These are phyloP conservation scores for Friedmanniomyces simplex DNA, from an alignment of 495 filamentous ascomycete species.

Conservation along the genomic window DNA sequence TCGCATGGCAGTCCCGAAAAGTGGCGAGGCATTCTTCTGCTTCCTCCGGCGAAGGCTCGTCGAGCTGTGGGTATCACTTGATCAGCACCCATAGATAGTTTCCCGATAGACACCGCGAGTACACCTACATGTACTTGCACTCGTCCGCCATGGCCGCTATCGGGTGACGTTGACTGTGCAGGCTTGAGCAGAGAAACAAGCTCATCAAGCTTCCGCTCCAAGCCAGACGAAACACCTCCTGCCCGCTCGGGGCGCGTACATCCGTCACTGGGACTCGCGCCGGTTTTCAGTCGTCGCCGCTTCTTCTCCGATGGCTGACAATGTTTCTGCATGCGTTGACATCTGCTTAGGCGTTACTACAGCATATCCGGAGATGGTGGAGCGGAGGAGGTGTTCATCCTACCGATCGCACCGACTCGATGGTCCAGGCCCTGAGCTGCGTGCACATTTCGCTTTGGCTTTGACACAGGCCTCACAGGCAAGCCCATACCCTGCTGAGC, in stretches of 20 bases:
- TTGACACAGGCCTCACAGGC: neutral
- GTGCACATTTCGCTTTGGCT: neutral
- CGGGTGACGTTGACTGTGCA: neutral
- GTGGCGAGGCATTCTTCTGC: conserved; percentile 1
- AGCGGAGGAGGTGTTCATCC: too few species aligned
- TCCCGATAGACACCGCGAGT: neutral
- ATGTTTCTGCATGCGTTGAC: conserved; percentile 1
- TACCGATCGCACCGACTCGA: neutral
- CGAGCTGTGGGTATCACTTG: neutral
- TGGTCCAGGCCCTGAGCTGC: neutral
- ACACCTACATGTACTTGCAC: neutral
- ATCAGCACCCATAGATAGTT: neutral
- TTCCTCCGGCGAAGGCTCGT: neutral
- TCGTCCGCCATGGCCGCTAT: neutral
- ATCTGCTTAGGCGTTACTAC: neutral
- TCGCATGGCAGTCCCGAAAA: neutral
- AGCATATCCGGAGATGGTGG: neutral
- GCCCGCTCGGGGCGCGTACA: neutral
- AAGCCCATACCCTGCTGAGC: neutral
- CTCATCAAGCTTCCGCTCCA: conserved; percentile 8
- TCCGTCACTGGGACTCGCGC: neutral
- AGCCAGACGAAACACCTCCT: neutral
- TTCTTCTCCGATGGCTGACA: conserved; percentile 1
- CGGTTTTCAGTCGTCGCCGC: neutral
- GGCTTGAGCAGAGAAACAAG: neutral